These are phyloP conservation scores for Candida methanosorbosa DNA, from an alignment of 805 yeast species.

Conservation along the genomic window DNA sequence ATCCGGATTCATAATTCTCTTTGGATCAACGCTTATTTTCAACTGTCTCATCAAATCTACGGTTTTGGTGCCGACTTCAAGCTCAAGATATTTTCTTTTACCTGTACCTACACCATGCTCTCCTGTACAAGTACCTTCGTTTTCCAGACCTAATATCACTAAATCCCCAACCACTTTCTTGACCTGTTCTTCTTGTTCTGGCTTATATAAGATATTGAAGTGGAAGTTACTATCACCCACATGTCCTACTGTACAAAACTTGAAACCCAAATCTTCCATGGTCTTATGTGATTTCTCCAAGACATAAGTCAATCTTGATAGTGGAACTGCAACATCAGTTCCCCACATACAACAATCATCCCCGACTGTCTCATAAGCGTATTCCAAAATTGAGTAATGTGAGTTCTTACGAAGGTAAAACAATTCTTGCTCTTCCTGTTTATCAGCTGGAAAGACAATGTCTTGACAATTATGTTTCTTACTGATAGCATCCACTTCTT, in stretches of 20 bases:
- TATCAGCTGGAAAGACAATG: conserved; percentile 41
- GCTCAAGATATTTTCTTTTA: conserved; percentile 28
- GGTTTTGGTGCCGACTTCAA: conserved; percentile 28
- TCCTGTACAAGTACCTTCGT: conserved; percentile 31
- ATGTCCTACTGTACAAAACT: conserved; percentile 31
- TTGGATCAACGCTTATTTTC: conserved; percentile 32
- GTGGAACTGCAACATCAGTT: conserved; percentile 37
- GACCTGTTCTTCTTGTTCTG: conserved; percentile 20
- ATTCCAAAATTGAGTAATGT: conserved; percentile 46
- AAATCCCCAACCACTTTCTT: conserved; percentile 40
- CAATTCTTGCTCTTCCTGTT: conserved; percentile 48
- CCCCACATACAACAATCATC: conserved; percentile 31
- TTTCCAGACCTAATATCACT: conserved; percentile 47
- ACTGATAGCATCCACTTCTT: conserved; percentile 40
- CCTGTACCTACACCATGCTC: conserved; percentile 43
- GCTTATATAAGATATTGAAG: conserved; percentile 31
- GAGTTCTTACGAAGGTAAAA: conserved; percentile 64
- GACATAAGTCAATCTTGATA: conserved; percentile 28
- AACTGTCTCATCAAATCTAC: conserved; percentile 35
- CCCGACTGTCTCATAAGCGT: conserved; percentile 29
- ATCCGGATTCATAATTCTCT: conserved; percentile 36
- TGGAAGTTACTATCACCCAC: conserved; percentile 40
- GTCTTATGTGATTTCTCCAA: conserved; percentile 21
- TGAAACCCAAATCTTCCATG: conserved; percentile 25
- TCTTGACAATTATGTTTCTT: conserved; percentile 30